Percentiles rank a stretch among this genome's conserved stretches.
Evolutionary conservation across 2,329 filamentous ascomycete genomes (phyloP).

Genomic region (Ophidiomyces ophidiicola): DNA sequence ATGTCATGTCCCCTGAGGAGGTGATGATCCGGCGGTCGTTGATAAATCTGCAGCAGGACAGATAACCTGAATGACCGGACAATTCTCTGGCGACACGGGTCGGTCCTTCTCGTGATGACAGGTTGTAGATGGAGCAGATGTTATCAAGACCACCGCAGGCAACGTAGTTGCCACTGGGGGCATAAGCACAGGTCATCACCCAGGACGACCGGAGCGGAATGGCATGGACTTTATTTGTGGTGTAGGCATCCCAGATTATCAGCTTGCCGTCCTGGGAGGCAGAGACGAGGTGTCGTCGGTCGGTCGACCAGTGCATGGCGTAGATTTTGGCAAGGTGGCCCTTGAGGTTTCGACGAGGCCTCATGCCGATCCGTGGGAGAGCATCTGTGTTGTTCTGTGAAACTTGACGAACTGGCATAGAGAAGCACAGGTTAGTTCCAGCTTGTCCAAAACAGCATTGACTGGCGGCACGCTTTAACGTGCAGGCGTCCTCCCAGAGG

Average conservation of each 20-base stretch:
- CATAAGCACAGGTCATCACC: constrained; percentile 99
- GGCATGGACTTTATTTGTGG: constrained; percentile 98
- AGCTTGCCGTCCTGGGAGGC: constrained; percentile 98
- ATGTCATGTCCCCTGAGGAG: constrained; percentile 98
- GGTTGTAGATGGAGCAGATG: constrained; percentile 99
- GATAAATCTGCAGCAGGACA: constrained; percentile 97
- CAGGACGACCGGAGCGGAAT: constrained; percentile 94
- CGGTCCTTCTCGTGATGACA: constrained; percentile 92
- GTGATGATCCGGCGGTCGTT: constrained; percentile 96
- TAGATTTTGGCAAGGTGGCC: constrained; percentile 99
- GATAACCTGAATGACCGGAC: constrained; percentile 91
- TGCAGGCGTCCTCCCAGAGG: no score
- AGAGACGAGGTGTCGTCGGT: constrained; percentile 90
- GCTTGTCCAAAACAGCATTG: not conserved
- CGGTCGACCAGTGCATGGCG: constrained; percentile 99
- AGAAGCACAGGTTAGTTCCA: not conserved
- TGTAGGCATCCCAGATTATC: constrained; percentile 99
- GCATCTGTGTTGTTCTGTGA: constrained; percentile 85
- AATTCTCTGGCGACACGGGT: constrained; percentile 91
- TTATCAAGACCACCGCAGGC: constrained; percentile 98
- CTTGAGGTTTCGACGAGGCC: constrained; percentile 91
- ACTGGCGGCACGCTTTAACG: not conserved
- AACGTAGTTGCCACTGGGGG: constrained; percentile 94
- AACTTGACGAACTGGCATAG: constrained; percentile 60
- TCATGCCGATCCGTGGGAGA: constrained; percentile 90